These are phyloP conservation scores for Glutinoglossum americanum DNA, from an alignment of 495 filamentous ascomycete species.

Conservation along the genomic window DNA sequence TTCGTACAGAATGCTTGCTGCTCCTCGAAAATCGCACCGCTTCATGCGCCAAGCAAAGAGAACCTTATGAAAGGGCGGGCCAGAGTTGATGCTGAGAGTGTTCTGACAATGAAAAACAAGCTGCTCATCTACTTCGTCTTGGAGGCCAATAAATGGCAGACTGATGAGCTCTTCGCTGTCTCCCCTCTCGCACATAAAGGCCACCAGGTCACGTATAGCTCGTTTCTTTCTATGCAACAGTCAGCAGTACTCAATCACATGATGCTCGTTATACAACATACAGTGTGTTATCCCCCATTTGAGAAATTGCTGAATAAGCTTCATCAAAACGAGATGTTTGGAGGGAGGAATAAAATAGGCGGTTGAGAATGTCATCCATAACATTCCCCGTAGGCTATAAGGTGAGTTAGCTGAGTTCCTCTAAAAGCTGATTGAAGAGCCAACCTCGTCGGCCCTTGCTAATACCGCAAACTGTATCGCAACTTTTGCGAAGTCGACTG, in stretches of 20 bases:
- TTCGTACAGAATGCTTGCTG: constrained; percentile 53
- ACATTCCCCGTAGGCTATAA: constrained; percentile 19
- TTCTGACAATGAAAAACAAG: constrained; percentile 40
- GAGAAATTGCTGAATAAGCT: constrained; percentile 57
- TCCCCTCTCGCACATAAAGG: constrained; percentile 26
- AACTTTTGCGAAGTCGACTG: constrained; percentile 64
- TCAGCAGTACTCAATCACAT: neutral
- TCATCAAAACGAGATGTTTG: constrained; percentile 57
- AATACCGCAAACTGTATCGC: constrained; percentile 38
- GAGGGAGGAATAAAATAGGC: constrained; percentile 62
- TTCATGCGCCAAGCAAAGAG: constrained; percentile 77
- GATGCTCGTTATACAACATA: constrained; percentile 8
- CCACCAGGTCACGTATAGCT: neutral
- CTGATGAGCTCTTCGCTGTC: constrained; percentile 20
- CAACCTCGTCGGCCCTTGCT: constrained; percentile 1
- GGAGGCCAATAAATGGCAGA: constrained; percentile 57
- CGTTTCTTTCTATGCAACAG: neutral
- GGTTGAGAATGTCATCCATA: constrained; percentile 48
- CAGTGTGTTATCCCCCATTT: constrained; percentile 45
- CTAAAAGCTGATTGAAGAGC: neutral
- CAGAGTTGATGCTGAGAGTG: constrained; percentile 32
- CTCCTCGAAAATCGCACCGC: constrained; percentile 70
- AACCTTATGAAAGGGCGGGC: constrained; percentile 53
- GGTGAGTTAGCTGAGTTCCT: constrained; percentile 11
- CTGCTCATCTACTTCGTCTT: constrained; percentile 54